Base-by-base conservation (phyloP, 371 early-diverging fungal species). In the Nematocida sp. region DNA sequence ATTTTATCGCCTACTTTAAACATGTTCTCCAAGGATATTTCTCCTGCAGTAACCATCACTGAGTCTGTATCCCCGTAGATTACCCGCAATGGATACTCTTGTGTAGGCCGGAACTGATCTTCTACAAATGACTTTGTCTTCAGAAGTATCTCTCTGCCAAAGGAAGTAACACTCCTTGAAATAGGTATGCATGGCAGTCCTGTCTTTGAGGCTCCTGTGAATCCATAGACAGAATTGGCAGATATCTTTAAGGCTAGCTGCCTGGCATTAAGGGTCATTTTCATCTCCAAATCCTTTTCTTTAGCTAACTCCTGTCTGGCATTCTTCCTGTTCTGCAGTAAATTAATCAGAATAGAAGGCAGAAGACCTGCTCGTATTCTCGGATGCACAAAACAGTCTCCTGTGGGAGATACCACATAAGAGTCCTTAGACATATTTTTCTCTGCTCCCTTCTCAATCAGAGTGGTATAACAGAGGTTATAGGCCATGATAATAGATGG, bases 11-110 rank as follows among this genome's bases (percentile, higher is more conserved):
- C 63, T 45, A 78, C 70, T 27, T 78, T 47, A 67, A 81, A 81
- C 9, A 74, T 94, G 92, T 91, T 89, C 27, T 84, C 87, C 23
- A 95, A 83, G 55, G 84, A 85, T 40, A 85, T 80, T 11, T 87
- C 88, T 31, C 91, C 91, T 86, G 96, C 95, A 61, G 93, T 92
- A 57, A 99, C 92, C 99, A 99, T 98, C 29, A 99, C 96, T 1
- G 98, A 97, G 85, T 99, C 98, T 0, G 98, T 99, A 81, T 99
- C 99, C 53, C 99, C 99, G 78, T 98, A 99, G 63, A 98, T 93
- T 52, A 99, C 96, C 35, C 86, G 81, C 0, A 70, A 27, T 7
- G n/a, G 23, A n/a, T 32, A 31, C 23, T 19, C 53, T 43, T 45
- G 19, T 0, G 37, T 48, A 0, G 21, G 13, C 32, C 29, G 19